These are phyloP conservation scores for Puccinia triticina DNA, from an alignment of 1,284 basidiomycete genomes.

Conservation along the genomic window DNA sequence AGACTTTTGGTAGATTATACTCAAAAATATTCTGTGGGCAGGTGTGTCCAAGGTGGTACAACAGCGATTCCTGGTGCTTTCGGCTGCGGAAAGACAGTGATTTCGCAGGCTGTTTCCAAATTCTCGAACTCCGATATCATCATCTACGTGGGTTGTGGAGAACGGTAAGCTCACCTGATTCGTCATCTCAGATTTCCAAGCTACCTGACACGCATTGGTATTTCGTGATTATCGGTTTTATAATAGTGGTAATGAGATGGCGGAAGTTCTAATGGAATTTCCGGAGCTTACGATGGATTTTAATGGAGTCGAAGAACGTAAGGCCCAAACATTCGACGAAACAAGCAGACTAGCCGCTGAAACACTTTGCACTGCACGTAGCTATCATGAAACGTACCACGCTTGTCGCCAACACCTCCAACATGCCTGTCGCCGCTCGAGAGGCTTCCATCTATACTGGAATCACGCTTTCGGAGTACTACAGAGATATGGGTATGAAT, in stretches of 20 bases:
- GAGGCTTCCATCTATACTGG: conserved; percentile 99
- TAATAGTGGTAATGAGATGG: conserved; percentile 80
- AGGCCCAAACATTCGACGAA: background rate
- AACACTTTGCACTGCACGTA: background rate
- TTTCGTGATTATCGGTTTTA: conserved; percentile 52
- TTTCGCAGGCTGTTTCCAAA: conserved; percentile 95
- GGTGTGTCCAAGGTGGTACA: conserved; percentile 96
- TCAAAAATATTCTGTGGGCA: conserved; percentile 58
- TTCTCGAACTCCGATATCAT: conserved; percentile 99
- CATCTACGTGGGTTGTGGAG: conserved; percentile 96
- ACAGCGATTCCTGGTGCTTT: conserved; percentile 99
- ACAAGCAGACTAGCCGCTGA: background rate
- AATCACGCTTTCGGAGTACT: conserved; percentile 98
- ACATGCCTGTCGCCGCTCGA: conserved; percentile 99
- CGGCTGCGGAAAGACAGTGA: conserved; percentile 96
- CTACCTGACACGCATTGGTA: background rate
- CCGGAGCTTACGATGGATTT: conserved; percentile 90
- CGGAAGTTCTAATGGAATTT: conserved; percentile 86
- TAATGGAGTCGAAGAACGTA: conserved; percentile 81
- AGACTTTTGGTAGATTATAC: conserved; percentile 12
- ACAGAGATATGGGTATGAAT: conserved; percentile 96
- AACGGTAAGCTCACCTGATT: conserved; percentile 78
- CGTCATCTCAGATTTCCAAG: conserved; percentile 16
- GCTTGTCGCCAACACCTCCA: conserved; percentile 97
- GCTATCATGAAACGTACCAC: conserved; percentile 99